A percentile compares a stretch with the other conserved stretches of the same genome.
phyloP scores from a whole-genome alignment of 192 early-diverging fungal species.

The Endogone sp. region DNA sequence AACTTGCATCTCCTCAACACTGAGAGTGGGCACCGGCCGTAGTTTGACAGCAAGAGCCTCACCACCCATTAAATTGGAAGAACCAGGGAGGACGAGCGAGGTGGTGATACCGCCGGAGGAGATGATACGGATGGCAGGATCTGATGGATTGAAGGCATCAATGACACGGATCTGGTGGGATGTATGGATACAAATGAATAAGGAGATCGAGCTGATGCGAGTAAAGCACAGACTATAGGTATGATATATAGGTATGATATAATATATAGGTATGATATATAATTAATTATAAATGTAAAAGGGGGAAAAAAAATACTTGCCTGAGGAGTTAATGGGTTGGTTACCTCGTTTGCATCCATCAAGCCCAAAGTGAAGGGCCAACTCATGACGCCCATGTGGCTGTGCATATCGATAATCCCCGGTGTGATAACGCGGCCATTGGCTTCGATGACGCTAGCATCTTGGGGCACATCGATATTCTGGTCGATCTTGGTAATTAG shows the following conservation, averaged over 20 bases:
- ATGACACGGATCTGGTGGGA: conserved; percentile 31
- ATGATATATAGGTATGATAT: too few species aligned
- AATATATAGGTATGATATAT: too few species aligned
- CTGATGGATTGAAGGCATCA: conserved; percentile 51
- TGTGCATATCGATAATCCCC: conserved; percentile 75
- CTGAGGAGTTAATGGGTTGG: conserved; percentile 38
- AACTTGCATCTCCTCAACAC: conserved; percentile 54
- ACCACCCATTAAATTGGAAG: conserved; percentile 62
- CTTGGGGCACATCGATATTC: conserved; percentile 29
- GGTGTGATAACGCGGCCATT: conserved; percentile 67
- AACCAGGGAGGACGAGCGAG: conserved; percentile 56
- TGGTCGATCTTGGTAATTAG: conserved; percentile 47
- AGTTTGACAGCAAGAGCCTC: conserved; percentile 54
- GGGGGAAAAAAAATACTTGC: conserved; percentile 13
- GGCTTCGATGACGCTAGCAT: conserved; percentile 51
- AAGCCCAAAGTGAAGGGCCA: conserved; percentile 36
- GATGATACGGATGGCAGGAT: conserved; percentile 45
- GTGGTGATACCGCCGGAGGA: conserved; percentile 59
- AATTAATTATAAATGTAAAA: not conserved
- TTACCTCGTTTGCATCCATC: conserved; percentile 53
- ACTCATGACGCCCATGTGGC: conserved; percentile 46
- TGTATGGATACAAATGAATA: not conserved
- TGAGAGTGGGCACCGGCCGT: conserved; percentile 26
- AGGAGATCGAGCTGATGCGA: not conserved
- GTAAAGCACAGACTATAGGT: too few species aligned